Percentiles rank a stretch among this genome's conserved stretches.
Conservation (phyloP, 441 rosid genomes). For the Macaranga tanarius region DNA sequence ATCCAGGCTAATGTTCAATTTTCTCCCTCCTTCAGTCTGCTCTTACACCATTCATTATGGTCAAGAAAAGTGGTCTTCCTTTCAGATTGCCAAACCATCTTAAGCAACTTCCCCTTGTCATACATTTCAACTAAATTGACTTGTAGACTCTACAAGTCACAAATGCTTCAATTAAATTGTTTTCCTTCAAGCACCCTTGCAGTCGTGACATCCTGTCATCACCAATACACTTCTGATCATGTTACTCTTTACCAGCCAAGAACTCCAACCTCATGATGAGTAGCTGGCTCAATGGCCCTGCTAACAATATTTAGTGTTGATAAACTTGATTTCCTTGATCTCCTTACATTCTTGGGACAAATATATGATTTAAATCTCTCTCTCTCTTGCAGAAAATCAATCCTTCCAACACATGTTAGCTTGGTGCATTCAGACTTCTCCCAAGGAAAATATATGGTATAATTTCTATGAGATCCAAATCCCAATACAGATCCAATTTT, state of each 20-base stretch:
- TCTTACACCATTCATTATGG: background rate
- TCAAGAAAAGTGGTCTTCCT: conserved; percentile 1
- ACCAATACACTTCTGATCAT: background rate
- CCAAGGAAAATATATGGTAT: background rate
- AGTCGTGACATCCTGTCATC: background rate
- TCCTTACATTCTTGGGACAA: background rate
- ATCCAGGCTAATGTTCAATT: background rate
- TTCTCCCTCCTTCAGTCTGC: background rate
- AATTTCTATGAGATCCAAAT: background rate
- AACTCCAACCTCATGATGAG: background rate
- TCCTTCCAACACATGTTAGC: background rate
- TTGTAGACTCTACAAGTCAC: background rate
- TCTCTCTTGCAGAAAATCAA: background rate
- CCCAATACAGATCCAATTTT: background rate
- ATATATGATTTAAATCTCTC: background rate
- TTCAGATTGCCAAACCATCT: conserved; percentile 1
- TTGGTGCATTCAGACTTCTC: background rate
- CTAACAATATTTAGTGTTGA: background rate
- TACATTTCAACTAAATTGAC: background rate
- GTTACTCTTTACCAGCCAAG: background rate
- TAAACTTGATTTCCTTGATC: background rate
- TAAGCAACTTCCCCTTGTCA: conserved; percentile 3
- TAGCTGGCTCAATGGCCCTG: background rate
- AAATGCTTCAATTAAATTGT: background rate
- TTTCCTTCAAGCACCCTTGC: background rate